Evolutionary conservation across 2,329 filamentous ascomycete genomes (phyloP), one percentile per base, ranked within the genome.

Genomic region (Hypomyces rosellus): DNA sequence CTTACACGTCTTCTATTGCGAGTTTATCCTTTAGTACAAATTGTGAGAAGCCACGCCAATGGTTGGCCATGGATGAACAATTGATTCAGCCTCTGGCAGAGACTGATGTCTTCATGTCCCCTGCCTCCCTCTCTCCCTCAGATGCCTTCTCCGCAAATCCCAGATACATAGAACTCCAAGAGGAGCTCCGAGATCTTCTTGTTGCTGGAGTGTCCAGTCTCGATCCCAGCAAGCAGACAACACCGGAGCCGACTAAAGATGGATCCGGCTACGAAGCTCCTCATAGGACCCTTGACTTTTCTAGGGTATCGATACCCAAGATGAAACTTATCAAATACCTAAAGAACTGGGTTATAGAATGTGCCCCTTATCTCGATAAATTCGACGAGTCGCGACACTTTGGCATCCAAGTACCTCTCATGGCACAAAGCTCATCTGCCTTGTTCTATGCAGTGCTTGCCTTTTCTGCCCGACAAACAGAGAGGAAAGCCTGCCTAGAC

Each of bases 361-460:
- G 78, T 38, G 76, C 76, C 3, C 71, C 64, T 1, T 61, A 63
- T 22, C 54, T 82, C 3, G 78, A 82, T 56, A 81, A 79, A 61
- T 80, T 80, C 46, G 78, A 82, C 51, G 67, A 69, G 25, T 65
- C 74, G 13, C 72, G 74, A 12, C 72, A 74, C 41, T 81, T 82
- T 57, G 73, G 74, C 15, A 71, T 74, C 1, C 69, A 75, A 11
- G 65, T 81, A 3, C 74, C 77, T 0, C 62, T 74, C 2, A 62
- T 80, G 30, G 75, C 76, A 1, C 70, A 71, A 39, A 66, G 63
- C 20, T 73, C 73, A 20, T 65, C 70, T 0, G 65, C 73, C 20
- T 55, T 80, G 3, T 61, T 73, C 3, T 76, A 76, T 52, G 74
- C 75, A 0, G 70, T 81, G 33, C 65, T 81, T 5, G 76, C 78